Base-by-base conservation (phyloP, 2,329 filamentous ascomycete species). In the Diaporthe humulicola region DNA sequence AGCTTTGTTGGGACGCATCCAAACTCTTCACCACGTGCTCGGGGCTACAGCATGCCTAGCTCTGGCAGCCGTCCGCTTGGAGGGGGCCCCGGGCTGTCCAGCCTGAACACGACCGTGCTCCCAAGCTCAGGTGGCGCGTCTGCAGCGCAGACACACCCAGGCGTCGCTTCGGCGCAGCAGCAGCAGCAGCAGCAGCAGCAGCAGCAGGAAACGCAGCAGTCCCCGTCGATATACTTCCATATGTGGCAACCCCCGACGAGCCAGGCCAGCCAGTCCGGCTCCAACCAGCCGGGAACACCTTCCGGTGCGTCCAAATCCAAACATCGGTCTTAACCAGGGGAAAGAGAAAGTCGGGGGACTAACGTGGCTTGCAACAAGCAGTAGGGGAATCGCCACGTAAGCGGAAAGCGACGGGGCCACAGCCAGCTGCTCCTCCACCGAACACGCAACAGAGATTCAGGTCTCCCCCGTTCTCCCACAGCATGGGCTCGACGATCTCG, bases 201-300 rank as follows among this genome's bases (percentile, higher is more conserved):
- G 30, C 64, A 92, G 79, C 89, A 93, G 78, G 90, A 92, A 61
- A 84, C 90, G 58, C 87, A 92, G 77, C 89, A 91, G 25, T 94
- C 93, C 54, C 92, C 93, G 0, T 93, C 93, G 30, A 94, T 98
- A 64, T 97, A 95, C 83, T 98, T 98, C 82, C 95, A 98, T 81
- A 95, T 98, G 82, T 98, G 95, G 95, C 94, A 96, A 75, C 95
- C 95, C 60, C 95, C 95, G 19, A 90, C 88, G 30, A 90, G 91
- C 77, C 89, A 94, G 83, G 87, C 88, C 77, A 88, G 89, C 75
- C 85, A 88, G 74, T 76, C 80, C 77, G 86, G 87, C 81, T 87
- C 89, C 74, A 91, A 91, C 79, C 92, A 93, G 81, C 93, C 93
- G 76, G 90, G 90, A 80, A 93, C 93, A 76, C 93, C 94, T 80